Evolutionary conservation across 139 green algal genomes (phyloP), one percentile per base, ranked within the genome.

Genomic region (Volvox reticuliferus): DNA sequence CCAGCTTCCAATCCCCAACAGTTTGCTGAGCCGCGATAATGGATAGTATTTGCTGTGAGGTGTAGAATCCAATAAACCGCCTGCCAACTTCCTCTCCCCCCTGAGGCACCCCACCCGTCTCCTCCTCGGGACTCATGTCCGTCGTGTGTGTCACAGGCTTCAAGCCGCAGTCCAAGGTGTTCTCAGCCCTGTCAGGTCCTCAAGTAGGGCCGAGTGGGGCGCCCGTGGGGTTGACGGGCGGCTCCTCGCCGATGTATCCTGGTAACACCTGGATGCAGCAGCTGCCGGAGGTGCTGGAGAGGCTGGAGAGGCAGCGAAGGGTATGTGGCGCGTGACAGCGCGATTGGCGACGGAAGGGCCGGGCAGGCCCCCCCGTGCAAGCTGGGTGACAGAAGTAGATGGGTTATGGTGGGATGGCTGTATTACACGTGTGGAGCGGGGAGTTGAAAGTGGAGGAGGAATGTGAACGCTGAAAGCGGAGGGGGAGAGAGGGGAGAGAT

Each of bases 111-210:
- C 71, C 28, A 79, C 71, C 71, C 16, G 2, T 26, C 44, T 9
- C 9, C 44, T 55, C 44, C 44, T 55, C 44, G 44, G 44, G 44
- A 55, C 44, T 55, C 44, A 55, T 55, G 44, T 55, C 44, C 67
- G 22, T 32, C 67, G 22, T 75, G 24, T 75, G 24, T 24, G 21
- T 55, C 22, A 32, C 87, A 86, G 87, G 76, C 76, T 83, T 91
- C 76, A 91, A 85, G 87, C 87, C 76, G 13, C 16, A 63, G 22
- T 79, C 76, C 76, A 91, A 91, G 87, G 76, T 91, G 33, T 91
- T 91, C 17, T 13, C 87, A 19, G 33, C 76, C 61, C 61, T 91
- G 17, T 30, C 55, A 1, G 75, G 61, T 16, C 32, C 32, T 30
- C 30, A 19, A 55, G 9, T 18, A 18, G 73, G 73, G 79, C 1